Conservation (phyloP, 192 early-diverging fungal genomes). For the Gigaspora rosea region DNA sequence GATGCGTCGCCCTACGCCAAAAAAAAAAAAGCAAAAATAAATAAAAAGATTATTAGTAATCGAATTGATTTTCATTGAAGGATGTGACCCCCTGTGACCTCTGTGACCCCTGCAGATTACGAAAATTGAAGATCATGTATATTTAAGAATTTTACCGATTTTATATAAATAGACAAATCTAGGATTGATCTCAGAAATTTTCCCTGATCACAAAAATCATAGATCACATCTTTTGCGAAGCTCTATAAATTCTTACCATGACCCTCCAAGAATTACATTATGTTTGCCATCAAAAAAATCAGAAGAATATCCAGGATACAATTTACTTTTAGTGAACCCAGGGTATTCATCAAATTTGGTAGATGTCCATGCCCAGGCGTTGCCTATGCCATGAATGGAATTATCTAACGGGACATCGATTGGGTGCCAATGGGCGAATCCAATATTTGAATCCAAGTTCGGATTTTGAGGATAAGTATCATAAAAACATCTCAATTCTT, state of each 20-base stretch:
- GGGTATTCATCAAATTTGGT: slow-evolving; percentile 63
- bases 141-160: too few species aligned
- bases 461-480: slow-evolving; percentile 4
- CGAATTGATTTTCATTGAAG: background rate
- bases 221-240: too few species aligned
- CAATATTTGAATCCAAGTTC: slow-evolving; percentile 57
- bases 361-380: slow-evolving; percentile 83
- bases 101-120: too few species aligned
- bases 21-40: background rate
- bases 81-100: too few species aligned
- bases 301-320: slow-evolving; percentile 88
- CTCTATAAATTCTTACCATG: slow-evolving; percentile 50
- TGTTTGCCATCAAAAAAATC: slow-evolving; percentile 94
- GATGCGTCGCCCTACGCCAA: slow-evolving; percentile 66
- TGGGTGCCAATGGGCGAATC: slow-evolving; percentile 71
- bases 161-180: too few species aligned
- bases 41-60: background rate
- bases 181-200: background rate
- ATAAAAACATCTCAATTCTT: slow-evolving; percentile 56
- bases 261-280: slow-evolving; percentile 77
- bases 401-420: slow-evolving; percentile 43
- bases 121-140: too few species aligned
- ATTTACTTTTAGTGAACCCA: slow-evolving; percentile 60
- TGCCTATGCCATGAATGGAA: background rate
- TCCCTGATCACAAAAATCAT: too few species aligned